phyloP scores from a whole-genome alignment of 257 asterid species.

The Plectranthus barbatus region DNA sequence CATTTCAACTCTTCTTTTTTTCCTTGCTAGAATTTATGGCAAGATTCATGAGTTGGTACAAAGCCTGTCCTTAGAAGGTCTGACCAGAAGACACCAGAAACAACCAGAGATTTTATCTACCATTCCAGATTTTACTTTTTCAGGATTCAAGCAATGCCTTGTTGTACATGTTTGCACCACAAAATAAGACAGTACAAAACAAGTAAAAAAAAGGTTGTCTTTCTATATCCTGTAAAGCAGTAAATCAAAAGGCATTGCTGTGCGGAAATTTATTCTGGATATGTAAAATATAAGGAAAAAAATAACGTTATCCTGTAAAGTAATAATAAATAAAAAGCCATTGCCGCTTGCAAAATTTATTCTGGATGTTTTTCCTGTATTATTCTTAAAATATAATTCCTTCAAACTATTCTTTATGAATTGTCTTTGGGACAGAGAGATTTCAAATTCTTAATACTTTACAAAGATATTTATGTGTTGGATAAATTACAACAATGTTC shows the following conservation, averaged over 20 bases:
- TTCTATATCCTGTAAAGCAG: conserved; percentile 9
- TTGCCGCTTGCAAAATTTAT: not conserved
- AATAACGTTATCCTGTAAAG: conserved; percentile 5
- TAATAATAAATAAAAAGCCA: not conserved
- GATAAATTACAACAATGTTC: not conserved
- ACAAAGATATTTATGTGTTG: not conserved
- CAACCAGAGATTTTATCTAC: not conserved
- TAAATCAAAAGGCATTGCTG: not conserved
- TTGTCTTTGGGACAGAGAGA: not conserved
- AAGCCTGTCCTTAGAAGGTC: conserved; percentile 22
- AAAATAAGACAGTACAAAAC: conserved; percentile 5
- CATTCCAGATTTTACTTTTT: not conserved
- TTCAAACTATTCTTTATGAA: not conserved
- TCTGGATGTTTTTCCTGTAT: not conserved
- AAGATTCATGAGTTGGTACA: conserved; percentile 54
- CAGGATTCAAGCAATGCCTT: not conserved
- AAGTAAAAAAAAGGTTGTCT: not conserved
- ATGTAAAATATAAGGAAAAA: not conserved
- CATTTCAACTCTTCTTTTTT: not conserved
- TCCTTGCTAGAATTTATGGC: conserved; percentile 47
- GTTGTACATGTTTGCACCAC: conserved; percentile 12
- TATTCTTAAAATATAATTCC: not conserved
- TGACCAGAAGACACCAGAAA: conserved; percentile 7
- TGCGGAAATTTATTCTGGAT: not conserved
- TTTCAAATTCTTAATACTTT: not conserved